Evolutionary conservation across 2,329 filamentous ascomycete species (phyloP).

Genomic region (Pseudogymnoascus sp.): DNA sequence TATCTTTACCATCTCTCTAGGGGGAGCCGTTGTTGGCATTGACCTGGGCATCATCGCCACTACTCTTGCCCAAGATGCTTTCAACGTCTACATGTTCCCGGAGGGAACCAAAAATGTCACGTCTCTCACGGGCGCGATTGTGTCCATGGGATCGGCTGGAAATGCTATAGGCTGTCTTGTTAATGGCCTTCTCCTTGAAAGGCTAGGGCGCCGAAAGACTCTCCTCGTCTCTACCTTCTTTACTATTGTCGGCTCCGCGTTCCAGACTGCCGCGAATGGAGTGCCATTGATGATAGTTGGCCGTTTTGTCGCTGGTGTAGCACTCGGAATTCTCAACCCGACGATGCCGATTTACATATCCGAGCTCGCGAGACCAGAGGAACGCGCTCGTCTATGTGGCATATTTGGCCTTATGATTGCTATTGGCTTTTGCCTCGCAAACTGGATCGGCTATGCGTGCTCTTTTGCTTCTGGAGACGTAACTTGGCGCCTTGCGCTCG

Average conservation of each 20-base stretch:
- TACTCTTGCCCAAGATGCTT: constrained; percentile 3
- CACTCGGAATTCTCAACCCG: constrained; percentile 14
- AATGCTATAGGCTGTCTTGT: not conserved
- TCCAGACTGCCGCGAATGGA: constrained; percentile 18
- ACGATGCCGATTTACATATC: constrained; percentile 21
- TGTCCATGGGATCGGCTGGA: not conserved
- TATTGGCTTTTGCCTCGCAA: constrained; percentile 18
- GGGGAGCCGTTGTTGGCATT: not conserved
- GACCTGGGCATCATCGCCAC: constrained; percentile 5
- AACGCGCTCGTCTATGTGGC: constrained; percentile 19
- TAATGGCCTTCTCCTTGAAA: constrained; percentile 4
- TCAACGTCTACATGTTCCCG: constrained; percentile 5
- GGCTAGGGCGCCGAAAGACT: not conserved
- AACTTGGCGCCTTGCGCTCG: constrained; percentile 23
- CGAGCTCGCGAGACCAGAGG: constrained; percentile 17
- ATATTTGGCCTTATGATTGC: constrained; percentile 23
- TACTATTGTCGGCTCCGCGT: constrained; percentile 18
- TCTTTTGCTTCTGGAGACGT: constrained; percentile 19
- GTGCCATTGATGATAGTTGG: constrained; percentile 21
- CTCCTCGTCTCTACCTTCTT: constrained; percentile 10
- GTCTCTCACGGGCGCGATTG: not conserved
- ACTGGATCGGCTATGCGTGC: constrained; percentile 22
- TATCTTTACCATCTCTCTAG: not conserved
- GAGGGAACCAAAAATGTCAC: not conserved
- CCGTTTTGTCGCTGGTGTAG: constrained; percentile 18